Evolutionary conservation across 116 monocot species (phyloP).

Genomic region (Zostera marina): DNA sequence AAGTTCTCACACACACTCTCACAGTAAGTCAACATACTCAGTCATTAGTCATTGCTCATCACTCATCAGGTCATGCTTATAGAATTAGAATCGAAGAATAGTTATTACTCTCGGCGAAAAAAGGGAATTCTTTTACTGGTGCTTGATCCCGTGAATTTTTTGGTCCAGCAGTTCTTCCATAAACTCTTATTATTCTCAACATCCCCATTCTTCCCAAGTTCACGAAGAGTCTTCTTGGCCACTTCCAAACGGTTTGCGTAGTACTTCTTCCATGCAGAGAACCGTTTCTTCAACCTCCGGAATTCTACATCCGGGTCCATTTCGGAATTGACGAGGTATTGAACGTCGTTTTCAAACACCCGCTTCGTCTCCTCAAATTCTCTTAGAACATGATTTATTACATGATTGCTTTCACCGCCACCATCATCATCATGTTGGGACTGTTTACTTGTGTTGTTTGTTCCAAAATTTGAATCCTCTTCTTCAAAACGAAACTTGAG

Average conservation of each 20-base stretch:
- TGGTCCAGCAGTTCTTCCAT: conserved; percentile 37
- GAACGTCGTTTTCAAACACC: conserved; percentile 41
- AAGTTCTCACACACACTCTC: no score
- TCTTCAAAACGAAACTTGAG: conserved; percentile 18
- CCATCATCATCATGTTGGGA: conserved; percentile 4
- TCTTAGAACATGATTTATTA: conserved; percentile 19
- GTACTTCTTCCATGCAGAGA: conserved; percentile 56
- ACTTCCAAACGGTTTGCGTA: conserved; percentile 36
- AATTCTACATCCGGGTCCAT: conserved; percentile 38
- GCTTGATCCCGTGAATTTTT: conserved; percentile 2
- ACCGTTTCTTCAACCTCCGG: conserved; percentile 37
- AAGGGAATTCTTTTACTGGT: no score
- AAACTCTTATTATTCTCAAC: conserved; percentile 4
- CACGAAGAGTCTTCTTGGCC: conserved; percentile 33
- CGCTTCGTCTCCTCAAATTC: conserved; percentile 53
- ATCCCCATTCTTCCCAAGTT: conserved; percentile 9
- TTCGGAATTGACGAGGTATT: conserved; percentile 13
- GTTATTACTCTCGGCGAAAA: no score
- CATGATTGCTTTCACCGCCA: conserved; percentile 6
- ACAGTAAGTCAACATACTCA: no score
- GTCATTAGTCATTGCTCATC: no score
- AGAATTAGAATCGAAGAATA: no score
- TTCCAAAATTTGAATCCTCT: conserved; percentile 18
- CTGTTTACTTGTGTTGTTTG: conserved; percentile 7
- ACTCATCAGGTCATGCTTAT: no score